phyloP scores from a whole-genome alignment of 1,284 basidiomycete genomes.

The Meira nashicola region DNA sequence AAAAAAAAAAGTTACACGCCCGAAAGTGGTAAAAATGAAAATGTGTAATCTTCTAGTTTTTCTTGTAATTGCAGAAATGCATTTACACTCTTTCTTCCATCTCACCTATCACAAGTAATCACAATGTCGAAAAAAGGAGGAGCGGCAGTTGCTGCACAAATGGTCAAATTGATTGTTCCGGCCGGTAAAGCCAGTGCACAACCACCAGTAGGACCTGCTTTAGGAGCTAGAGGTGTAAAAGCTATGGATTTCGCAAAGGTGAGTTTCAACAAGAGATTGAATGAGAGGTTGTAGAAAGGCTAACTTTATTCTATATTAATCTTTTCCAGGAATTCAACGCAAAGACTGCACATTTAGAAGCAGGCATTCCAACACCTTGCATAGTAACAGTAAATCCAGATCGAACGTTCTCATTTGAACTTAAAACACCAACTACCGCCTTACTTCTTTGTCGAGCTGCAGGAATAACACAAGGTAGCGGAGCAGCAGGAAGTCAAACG shows the following conservation, averaged over 20 bases:
- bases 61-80: too few relatives aligned
- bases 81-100: not conserved
- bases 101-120: too few relatives aligned
- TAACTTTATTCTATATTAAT: constrained; percentile 9
- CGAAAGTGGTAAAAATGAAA: too few relatives aligned
- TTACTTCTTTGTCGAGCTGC: constrained; percentile 83
- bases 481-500: constrained; percentile 64
- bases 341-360: constrained; percentile 80
- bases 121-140: constrained; percentile 49
- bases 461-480: constrained; percentile 76
- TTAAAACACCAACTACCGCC: constrained; percentile 73
- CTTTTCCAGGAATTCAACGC: constrained; percentile 43
- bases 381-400: constrained; percentile 89
- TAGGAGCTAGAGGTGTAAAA: constrained; percentile 96
- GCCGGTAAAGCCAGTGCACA: constrained; percentile 94
- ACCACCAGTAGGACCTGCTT: constrained; percentile 91
- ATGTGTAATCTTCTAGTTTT: too few relatives aligned
- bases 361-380: constrained; percentile 82
- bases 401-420: constrained; percentile 79
- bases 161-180: constrained; percentile 69
- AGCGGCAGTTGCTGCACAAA: constrained; percentile 29
- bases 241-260: constrained; percentile 99
- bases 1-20: too few relatives aligned
- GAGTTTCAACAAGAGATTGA: constrained; percentile 2
- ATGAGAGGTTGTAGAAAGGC: not conserved